These are phyloP conservation scores for Brettanomyces nanus DNA, from an alignment of 805 yeast species.

Conservation along the genomic window DNA sequence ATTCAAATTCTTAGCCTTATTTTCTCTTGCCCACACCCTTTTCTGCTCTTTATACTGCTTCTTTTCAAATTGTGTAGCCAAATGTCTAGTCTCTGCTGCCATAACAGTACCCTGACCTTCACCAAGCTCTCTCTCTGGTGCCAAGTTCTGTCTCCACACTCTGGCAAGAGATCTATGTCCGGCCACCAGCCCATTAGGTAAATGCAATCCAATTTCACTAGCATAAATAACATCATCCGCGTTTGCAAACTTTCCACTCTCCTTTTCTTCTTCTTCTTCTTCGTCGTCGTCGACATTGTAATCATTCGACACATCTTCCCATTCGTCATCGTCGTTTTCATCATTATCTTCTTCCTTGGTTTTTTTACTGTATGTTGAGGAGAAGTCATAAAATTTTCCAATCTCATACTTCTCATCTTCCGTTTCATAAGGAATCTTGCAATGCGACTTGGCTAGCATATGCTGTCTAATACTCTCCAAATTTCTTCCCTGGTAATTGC, in stretches of 20 bases:
- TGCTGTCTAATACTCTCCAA: slow-evolving; percentile 87
- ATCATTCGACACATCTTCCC: slow-evolving; percentile 25
- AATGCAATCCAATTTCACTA: slow-evolving; percentile 52
- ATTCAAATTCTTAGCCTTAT: slow-evolving; percentile 39
- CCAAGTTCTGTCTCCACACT: slow-evolving; percentile 59
- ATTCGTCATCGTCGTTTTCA: slow-evolving; percentile 24
- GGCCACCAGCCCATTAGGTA: slow-evolving; percentile 71
- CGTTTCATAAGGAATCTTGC: slow-evolving; percentile 80
- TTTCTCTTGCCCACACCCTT: slow-evolving; percentile 57
- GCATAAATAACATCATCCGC: slow-evolving; percentile 27
- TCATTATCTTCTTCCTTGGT: slow-evolving; percentile 23
- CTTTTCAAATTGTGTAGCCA: slow-evolving; percentile 28
- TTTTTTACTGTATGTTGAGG: slow-evolving; percentile 42
- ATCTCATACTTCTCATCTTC: slow-evolving; percentile 70
- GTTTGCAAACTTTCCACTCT: slow-evolving; percentile 23
- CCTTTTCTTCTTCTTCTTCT: slow-evolving; percentile 17
- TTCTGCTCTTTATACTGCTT: slow-evolving; percentile 34
- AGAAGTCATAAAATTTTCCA: slow-evolving; percentile 78
- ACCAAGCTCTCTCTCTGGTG: slow-evolving; percentile 38
- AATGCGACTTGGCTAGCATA: slow-evolving; percentile 77
- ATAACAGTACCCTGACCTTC: slow-evolving; percentile 72
- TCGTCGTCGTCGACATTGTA: slow-evolving; percentile 13
- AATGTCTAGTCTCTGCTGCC: slow-evolving; percentile 63
- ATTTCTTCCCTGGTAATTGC: slow-evolving; percentile 77
- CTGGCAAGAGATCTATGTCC: slow-evolving; percentile 77